phyloP scores from a whole-genome alignment of 2,329 filamentous ascomycete genomes.

The Fusarium decemcellulare region DNA sequence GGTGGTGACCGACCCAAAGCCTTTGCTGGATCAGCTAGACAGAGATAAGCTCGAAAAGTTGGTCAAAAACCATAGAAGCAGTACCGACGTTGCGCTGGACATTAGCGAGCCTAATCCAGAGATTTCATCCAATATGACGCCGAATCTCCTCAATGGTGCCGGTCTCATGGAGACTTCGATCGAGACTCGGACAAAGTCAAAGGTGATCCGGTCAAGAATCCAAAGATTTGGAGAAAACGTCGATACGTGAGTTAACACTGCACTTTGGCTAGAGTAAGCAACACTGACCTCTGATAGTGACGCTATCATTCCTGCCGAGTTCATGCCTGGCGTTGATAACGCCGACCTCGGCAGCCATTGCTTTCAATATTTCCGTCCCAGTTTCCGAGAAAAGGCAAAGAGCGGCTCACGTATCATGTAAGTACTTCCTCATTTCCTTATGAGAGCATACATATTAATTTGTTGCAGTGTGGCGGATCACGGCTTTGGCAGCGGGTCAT shows the following conservation, averaged over 20 bases:
- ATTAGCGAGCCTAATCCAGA: constrained; percentile 8
- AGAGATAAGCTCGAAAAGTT: neutral
- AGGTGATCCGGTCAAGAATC: constrained; percentile 21
- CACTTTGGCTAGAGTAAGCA: too few relatives aligned
- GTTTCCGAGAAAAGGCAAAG: constrained; percentile 29
- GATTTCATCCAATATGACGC: neutral
- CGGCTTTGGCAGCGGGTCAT: constrained; percentile 28
- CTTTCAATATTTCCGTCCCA: constrained; percentile 35
- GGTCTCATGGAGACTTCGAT: neutral
- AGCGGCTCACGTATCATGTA: constrained; percentile 27
- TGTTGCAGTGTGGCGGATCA: constrained; percentile 2
- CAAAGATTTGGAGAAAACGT: constrained; percentile 37
- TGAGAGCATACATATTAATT: neutral
- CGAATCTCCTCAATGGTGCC: neutral
- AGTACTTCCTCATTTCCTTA: neutral
- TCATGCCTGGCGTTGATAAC: constrained; percentile 37
- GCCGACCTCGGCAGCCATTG: constrained; percentile 39
- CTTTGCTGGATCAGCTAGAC: constrained; percentile 10
- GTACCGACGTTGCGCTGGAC: neutral
- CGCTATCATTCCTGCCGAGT: constrained; percentile 33
- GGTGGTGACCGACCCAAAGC: constrained; percentile 55
- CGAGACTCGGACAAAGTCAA: neutral
- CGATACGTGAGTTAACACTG: constrained; percentile 29
- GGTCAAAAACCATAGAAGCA: neutral
- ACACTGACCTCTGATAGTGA: constrained; percentile 17